Percentiles rank a stretch among this genome's conserved stretches.
These are phyloP conservation scores for Cladophialophora immunda DNA, from an alignment of 2,329 filamentous ascomycete species.

Conservation along the genomic window DNA sequence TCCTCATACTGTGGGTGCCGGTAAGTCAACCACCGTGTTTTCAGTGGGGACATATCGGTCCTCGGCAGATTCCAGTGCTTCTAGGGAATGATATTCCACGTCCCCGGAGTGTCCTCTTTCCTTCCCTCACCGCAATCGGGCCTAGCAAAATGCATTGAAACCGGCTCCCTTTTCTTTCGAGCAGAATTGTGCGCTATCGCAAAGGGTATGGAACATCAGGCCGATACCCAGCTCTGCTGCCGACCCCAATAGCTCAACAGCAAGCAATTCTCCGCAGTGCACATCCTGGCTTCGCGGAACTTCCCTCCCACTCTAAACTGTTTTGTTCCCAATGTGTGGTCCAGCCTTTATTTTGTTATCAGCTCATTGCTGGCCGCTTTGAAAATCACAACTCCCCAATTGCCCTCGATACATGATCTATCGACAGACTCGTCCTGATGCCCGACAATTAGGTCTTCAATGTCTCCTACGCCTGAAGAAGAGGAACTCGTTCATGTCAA, in stretches of 20 bases:
- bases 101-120: constrained; percentile 4
- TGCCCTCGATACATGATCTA: background rate
- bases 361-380: constrained; percentile 1
- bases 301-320: constrained; percentile 11
- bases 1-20: constrained; percentile 10
- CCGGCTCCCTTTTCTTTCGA: background rate
- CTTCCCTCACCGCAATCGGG: constrained; percentile 13
- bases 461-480: constrained; percentile 35
- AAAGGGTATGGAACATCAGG: constrained; percentile 10
- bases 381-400: background rate
- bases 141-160: background rate
- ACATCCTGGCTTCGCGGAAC: constrained; percentile 12
- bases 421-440: background rate
- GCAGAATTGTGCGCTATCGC: constrained; percentile 5
- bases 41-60: constrained; percentile 8
- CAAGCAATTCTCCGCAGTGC: constrained; percentile 13
- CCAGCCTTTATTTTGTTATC: constrained; percentile 14
- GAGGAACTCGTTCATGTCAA: constrained; percentile 32
- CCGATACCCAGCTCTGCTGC: background rate
- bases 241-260: background rate
- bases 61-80: constrained; percentile 17
- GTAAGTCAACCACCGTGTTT: constrained; percentile 4
- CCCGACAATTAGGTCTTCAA: constrained; percentile 8
- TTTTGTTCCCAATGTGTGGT: constrained; percentile 1
- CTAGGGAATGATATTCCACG: constrained; percentile 11